Evolutionary conservation across 257 asterid genomes (phyloP).

Genomic region (Rhazya stricta): DNA sequence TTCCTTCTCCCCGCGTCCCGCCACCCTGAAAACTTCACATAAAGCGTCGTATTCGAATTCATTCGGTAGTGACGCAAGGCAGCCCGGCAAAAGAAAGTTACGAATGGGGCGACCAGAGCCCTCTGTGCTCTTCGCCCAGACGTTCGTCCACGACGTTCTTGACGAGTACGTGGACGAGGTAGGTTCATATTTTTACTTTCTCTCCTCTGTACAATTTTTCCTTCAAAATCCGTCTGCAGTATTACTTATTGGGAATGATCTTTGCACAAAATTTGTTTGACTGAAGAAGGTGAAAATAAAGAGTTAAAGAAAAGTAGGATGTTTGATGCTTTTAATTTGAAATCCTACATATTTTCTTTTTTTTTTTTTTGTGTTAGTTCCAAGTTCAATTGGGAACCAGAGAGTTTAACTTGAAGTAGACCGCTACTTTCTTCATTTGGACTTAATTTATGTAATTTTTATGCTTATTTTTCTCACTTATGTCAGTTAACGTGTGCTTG

Average conservation of each 20-base stretch:
- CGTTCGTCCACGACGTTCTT: conserved; percentile 66
- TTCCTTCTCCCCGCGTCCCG: background rate
- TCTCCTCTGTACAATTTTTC: background rate
- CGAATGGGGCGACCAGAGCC: conserved; percentile 89
- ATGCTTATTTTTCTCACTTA: background rate
- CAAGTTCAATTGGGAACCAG: background rate
- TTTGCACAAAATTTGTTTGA: background rate
- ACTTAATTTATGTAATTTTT: background rate
- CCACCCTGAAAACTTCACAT: background rate
- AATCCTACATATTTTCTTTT: background rate
- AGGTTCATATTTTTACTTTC: background rate
- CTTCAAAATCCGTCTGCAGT: background rate
- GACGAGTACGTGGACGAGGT: conserved; percentile 96
- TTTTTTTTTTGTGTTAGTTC: background rate
- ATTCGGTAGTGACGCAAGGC: too few species aligned
- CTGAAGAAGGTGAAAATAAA: background rate
- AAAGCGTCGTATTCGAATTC: background rate
- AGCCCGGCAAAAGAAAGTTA: background rate
- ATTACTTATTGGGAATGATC: background rate
- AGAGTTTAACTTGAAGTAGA: background rate
- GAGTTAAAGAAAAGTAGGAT: background rate
- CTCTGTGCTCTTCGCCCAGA: conserved; percentile 82
- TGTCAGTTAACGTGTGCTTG: background rate
- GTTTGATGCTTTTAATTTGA: conserved; percentile 5
- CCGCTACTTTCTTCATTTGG: background rate